Conservation (phyloP, 2,329 filamentous ascomycete genomes). For the Fusarium sp. region DNA sequence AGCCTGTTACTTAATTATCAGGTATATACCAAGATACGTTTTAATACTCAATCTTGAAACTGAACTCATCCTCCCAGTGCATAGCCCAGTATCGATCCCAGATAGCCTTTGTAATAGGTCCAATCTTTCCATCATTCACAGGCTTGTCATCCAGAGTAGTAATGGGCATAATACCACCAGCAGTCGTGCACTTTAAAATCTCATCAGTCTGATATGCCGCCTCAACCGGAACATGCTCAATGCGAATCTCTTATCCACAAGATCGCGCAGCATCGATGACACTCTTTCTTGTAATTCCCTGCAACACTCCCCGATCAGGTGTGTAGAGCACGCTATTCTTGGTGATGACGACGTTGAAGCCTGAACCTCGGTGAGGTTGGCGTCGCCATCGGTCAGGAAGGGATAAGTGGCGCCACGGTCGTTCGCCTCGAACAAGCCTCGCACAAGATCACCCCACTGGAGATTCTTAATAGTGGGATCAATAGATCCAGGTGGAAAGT, state of each 20-base stretch:
- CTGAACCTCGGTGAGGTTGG: slow-evolving; percentile 59
- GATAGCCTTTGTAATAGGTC: slow-evolving; percentile 55
- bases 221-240: slow-evolving; percentile 8
- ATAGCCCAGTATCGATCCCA: slow-evolving; percentile 57
- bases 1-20: too few species aligned
- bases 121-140: slow-evolving; percentile 53
- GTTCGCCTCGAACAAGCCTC: slow-evolving; percentile 55
- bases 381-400: slow-evolving; percentile 59
- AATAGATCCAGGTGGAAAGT: slow-evolving; percentile 54
- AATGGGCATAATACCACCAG: slow-evolving; percentile 62
- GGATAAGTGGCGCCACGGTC: slow-evolving; percentile 58
- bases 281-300: slow-evolving; percentile 58
- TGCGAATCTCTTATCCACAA: slow-evolving; percentile 45
- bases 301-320: slow-evolving; percentile 55
- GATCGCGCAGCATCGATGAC: slow-evolving; percentile 53
- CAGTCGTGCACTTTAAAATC: slow-evolving; percentile 62
- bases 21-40: too few species aligned
- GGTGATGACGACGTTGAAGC: slow-evolving; percentile 57
- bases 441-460: slow-evolving; percentile 58
- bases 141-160: slow-evolving; percentile 54
- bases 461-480: slow-evolving; percentile 62
- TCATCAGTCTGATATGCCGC: slow-evolving; percentile 54
- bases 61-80: slow-evolving; percentile 27
- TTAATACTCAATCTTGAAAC: slow-evolving; percentile 26
- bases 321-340: slow-evolving; percentile 56